These are phyloP conservation scores for Jatropha multifida DNA, from an alignment of 441 rosid species.

Conservation along the genomic window DNA sequence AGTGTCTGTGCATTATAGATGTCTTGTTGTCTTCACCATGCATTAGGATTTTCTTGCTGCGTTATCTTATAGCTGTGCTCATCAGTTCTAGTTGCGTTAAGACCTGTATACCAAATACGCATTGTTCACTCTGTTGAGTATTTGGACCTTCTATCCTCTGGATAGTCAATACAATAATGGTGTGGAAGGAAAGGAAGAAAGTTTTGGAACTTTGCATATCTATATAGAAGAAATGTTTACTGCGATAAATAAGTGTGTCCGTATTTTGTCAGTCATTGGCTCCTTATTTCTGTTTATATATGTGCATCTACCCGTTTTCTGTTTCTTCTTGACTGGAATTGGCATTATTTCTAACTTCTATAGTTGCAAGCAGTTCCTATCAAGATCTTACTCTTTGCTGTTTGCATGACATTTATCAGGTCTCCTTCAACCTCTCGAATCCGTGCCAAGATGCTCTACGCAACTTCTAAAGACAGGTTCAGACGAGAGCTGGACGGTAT, in stretches of 20 bases:
- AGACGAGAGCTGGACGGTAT: slow-evolving; percentile 51
- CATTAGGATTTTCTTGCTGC: not conserved
- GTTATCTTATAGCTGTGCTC: not conserved
- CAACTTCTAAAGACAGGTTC: slow-evolving; percentile 57
- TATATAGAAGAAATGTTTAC: too few relatives aligned
- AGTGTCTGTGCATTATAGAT: too few relatives aligned
- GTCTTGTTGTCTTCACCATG: not conserved
- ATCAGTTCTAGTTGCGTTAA: not conserved
- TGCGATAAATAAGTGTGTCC: too few relatives aligned
- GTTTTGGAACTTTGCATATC: too few relatives aligned
- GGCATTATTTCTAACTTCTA: not conserved
- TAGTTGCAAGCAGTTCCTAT: not conserved
- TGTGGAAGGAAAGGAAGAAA: not conserved
- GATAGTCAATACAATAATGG: not conserved
- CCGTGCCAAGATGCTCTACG: slow-evolving; percentile 59
- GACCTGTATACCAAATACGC: not conserved
- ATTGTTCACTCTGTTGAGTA: not conserved
- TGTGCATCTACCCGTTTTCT: not conserved
- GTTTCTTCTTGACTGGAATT: not conserved
- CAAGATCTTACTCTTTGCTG: not conserved
- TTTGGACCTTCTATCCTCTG: not conserved
- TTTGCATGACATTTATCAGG: slow-evolving; percentile 39
- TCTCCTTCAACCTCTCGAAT: slow-evolving; percentile 54
- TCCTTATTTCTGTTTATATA: not conserved
- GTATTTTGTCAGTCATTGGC: not conserved